Percentiles rank a stretch among this genome's conserved stretches.
Conservation (phyloP, 495 filamentous ascomycete genomes). For the Penicillium dipodomyicola region DNA sequence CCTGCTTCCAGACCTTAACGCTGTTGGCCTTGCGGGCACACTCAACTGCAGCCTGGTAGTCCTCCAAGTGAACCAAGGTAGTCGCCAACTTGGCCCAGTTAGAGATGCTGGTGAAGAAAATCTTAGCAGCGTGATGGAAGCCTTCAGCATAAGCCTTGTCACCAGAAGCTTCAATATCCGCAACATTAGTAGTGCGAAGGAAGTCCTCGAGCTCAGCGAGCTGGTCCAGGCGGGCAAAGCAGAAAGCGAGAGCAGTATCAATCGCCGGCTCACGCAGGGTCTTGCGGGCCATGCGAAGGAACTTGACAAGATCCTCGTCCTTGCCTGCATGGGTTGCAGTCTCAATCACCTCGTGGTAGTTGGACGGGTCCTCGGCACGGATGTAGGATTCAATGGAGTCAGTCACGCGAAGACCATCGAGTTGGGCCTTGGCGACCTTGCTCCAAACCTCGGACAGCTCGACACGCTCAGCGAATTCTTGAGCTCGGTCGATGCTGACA, state of each 20-base stretch:
- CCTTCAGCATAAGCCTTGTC: conserved; percentile 97
- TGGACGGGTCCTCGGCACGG: conserved; percentile 85
- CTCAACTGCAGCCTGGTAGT: conserved; percentile 98
- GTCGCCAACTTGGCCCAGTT: conserved; percentile 99
- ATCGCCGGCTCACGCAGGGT: conserved; percentile 91
- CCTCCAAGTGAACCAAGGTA: conserved; percentile 90
- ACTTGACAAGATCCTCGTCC: conserved; percentile 97
- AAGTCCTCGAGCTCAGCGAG: conserved; percentile 96
- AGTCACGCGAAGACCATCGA: conserved; percentile 89
- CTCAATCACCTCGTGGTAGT: conserved; percentile 95
- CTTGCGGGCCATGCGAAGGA: conserved; percentile 94
- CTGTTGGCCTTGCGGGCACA: conserved; percentile 99
- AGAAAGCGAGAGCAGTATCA: conserved; percentile 91
- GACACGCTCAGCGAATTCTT: conserved; percentile 93
- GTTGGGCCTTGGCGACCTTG: conserved; percentile 95
- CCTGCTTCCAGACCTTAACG: conserved; percentile 99
- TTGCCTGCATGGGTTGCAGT: conserved; percentile 94
- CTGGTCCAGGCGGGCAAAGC: conserved; percentile 86
- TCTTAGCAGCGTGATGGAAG: conserved; percentile 94
- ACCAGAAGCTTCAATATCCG: conserved; percentile 91
- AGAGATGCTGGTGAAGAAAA: conserved; percentile 96
- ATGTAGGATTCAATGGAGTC: conserved; percentile 98
- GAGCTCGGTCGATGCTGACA: conserved; percentile 96
- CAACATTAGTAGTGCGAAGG: conserved; percentile 88
- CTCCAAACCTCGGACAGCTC: conserved; percentile 99